A percentile compares a stretch with the other conserved stretches of the same genome.
These are phyloP conservation scores for Ceratocystis harringtonii DNA, from an alignment of 2,329 filamentous ascomycete genomes.

Conservation along the genomic window DNA sequence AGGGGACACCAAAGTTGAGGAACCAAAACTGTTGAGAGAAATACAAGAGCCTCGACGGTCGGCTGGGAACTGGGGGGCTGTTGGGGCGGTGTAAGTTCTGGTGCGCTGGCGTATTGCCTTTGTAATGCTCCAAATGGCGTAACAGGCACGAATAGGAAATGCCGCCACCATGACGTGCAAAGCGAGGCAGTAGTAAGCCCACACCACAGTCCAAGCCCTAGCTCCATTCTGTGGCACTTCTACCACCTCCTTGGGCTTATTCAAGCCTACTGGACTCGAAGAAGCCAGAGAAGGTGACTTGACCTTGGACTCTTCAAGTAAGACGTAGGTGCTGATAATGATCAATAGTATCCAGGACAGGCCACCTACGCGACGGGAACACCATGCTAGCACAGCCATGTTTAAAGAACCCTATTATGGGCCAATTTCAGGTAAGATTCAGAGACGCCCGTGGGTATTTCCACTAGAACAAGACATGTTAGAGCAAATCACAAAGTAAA, in stretches of 20 bases:
- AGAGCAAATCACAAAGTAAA: neutral
- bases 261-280: neutral
- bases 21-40: constrained; percentile 37
- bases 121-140: constrained; percentile 44
- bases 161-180: constrained; percentile 49
- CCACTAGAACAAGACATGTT: neutral
- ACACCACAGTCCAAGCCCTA: constrained; percentile 38
- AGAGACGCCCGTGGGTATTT: constrained; percentile 15
- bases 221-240: constrained; percentile 25
- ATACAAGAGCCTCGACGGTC: constrained; percentile 38
- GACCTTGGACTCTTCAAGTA: constrained; percentile 32
- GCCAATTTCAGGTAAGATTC: neutral
- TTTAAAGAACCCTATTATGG: neutral
- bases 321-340: constrained; percentile 39
- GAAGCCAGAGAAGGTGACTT: constrained; percentile 26
- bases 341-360: constrained; percentile 38
- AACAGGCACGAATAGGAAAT: constrained; percentile 49
- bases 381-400: constrained; percentile 43
- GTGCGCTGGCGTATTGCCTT: constrained; percentile 33
- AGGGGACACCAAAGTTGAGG: neutral
- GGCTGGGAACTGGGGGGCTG: constrained; percentile 33
- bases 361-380: constrained; percentile 38
- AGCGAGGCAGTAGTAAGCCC: constrained; percentile 49
- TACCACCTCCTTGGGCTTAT: too few species aligned
- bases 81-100: constrained; percentile 26